These are phyloP conservation scores for Pseudoperonospora humuli DNA, from an alignment of 352 stramenopile genomes.

Conservation along the genomic window DNA sequence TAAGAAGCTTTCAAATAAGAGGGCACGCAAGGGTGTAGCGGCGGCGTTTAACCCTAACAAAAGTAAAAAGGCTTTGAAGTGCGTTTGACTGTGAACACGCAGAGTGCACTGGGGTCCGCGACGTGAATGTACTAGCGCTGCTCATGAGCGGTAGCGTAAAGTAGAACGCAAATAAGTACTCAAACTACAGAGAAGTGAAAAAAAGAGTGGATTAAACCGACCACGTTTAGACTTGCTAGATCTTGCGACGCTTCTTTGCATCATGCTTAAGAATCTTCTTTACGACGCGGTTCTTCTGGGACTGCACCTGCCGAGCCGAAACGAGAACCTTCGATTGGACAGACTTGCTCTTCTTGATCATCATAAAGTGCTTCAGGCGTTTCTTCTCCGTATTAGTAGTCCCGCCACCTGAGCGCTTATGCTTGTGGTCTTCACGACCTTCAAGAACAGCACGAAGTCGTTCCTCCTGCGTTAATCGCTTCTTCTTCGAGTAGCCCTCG, in stretches of 20 bases:
- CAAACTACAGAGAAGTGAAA: too few species aligned
- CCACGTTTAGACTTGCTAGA: too few species aligned
- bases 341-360: constrained; percentile 93
- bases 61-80: too few species aligned
- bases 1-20: too few species aligned
- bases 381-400: constrained; percentile 98
- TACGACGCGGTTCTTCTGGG: constrained; percentile 63
- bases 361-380: constrained; percentile 96
- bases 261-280: constrained; percentile 87
- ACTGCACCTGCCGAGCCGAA: constrained; percentile 80
- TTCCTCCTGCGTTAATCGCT: constrained; percentile 83
- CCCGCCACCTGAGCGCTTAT: constrained; percentile 88
- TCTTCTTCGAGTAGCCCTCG: constrained; percentile 86
- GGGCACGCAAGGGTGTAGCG: too few species aligned
- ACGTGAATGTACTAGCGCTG: too few species aligned
- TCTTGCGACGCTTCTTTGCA: constrained; percentile 66
- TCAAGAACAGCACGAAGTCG: constrained; percentile 76
- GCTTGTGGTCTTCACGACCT: constrained; percentile 88
- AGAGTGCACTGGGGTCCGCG: too few species aligned
- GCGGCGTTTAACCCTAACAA: too few species aligned
- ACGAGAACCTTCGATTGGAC: constrained; percentile 87
- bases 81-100: too few species aligned
- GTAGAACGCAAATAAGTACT: too few species aligned
- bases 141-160: too few species aligned
- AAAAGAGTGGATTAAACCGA: too few species aligned